Evolutionary conservation across 1,284 basidiomycete species (phyloP).

Genomic region (Hemileccinum hortonii): DNA sequence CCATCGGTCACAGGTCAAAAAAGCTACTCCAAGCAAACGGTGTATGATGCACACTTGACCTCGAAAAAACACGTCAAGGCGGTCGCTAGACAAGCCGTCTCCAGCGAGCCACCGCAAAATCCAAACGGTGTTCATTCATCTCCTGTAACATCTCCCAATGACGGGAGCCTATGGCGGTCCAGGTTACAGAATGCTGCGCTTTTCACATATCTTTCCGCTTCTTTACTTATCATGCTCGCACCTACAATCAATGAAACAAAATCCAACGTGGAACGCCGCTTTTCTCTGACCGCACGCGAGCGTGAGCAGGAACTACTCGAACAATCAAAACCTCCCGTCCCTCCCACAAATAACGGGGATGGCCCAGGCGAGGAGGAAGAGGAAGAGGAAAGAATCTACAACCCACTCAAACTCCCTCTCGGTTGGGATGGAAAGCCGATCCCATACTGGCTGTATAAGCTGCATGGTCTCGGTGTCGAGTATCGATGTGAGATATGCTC

Average conservation of each 20-base stretch:
- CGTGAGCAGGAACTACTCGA: slow-evolving; percentile 92
- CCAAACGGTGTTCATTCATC: slow-evolving; percentile 55
- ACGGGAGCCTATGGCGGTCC: slow-evolving; percentile 46
- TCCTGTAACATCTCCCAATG: slow-evolving; percentile 26
- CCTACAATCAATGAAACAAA: slow-evolving; percentile 85
- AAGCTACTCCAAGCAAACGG: slow-evolving; percentile 93
- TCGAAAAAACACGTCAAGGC: slow-evolving; percentile 96
- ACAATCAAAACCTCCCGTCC: slow-evolving; percentile 68
- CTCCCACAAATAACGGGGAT: slow-evolving; percentile 49
- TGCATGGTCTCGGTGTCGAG: slow-evolving; percentile 96
- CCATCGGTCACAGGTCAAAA: slow-evolving; percentile 71
- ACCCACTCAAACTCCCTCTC: slow-evolving; percentile 94
- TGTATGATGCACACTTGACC: slow-evolving; percentile 93
- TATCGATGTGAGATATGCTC: slow-evolving; percentile 99
- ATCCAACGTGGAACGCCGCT: slow-evolving; percentile 93
- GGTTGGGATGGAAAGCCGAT: slow-evolving; percentile 99
- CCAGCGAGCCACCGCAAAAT: slow-evolving; percentile 53
- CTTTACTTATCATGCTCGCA: slow-evolving; percentile 65
- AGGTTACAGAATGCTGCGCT: slow-evolving; percentile 72
- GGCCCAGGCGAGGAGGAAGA: slow-evolving; percentile 78
- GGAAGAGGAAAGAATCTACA: slow-evolving; percentile 94
- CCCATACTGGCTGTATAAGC: slow-evolving; percentile 98
- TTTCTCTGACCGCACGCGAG: slow-evolving; percentile 94
- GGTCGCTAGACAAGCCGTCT: slow-evolving; percentile 65
- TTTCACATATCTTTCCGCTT: slow-evolving; percentile 68